Conservation (phyloP, 2,329 filamentous ascomycete genomes). For the Grosmannia serpens region DNA sequence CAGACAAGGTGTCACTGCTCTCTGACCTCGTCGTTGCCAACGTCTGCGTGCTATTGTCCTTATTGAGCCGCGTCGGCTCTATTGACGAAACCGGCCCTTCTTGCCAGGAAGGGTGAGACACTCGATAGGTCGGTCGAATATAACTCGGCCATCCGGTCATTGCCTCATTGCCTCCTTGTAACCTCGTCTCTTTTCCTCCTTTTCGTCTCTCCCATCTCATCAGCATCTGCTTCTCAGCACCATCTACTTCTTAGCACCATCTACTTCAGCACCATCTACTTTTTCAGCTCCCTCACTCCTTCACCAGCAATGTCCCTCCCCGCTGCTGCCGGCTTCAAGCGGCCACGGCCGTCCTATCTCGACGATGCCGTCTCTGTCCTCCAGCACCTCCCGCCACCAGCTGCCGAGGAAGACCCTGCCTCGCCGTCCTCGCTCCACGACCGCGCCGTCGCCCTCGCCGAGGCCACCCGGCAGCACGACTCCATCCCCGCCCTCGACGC, state of each 20-base stretch:
- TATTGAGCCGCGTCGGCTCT: not conserved
- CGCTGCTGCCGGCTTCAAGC: not conserved
- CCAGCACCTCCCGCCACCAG: conserved; percentile 1
- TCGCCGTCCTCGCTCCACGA: not conserved
- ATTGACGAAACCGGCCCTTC: conserved; percentile 2
- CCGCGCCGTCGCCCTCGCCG: conserved; percentile 1
- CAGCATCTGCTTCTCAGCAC: not conserved
- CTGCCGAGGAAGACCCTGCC: not conserved
- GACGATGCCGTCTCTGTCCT: conserved; percentile 3
- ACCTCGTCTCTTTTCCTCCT: not conserved
- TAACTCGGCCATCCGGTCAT: not conserved
- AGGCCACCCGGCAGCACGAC: not conserved
- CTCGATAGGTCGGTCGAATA: not conserved
- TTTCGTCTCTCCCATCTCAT: not conserved
- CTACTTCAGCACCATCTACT: not conserved
- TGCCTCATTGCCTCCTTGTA: too few species aligned
- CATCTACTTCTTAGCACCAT: not conserved
- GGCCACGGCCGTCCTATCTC: conserved; percentile 1
- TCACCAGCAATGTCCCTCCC: not conserved
- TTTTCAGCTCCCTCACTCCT: not conserved
- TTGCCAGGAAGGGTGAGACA: not conserved
- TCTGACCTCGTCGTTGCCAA: not conserved
- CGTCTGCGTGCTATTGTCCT: conserved; percentile 1
- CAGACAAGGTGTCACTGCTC: not conserved
- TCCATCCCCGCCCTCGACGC: not conserved